Evolutionary conservation across 768 basidiomycete species (phyloP).

Genomic region (Leccinum aurantiacum): DNA sequence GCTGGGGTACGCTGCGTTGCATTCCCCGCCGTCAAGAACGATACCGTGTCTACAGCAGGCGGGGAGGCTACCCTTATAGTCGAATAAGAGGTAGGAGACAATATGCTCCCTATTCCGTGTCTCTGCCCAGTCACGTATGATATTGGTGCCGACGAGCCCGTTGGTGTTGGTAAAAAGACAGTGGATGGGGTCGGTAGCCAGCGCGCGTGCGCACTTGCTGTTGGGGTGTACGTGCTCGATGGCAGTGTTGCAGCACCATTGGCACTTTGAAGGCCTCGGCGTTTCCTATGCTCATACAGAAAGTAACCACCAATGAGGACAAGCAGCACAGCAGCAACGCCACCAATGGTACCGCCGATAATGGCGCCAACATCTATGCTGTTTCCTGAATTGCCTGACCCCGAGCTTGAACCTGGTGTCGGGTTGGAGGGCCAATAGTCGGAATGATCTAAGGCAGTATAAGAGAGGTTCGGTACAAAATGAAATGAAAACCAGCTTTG

Average conservation of each 20-base stretch:
- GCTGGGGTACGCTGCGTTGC: constrained; percentile 6
- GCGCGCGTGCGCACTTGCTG: constrained; percentile 2
- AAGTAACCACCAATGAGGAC: constrained; percentile 17
- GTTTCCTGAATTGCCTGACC: constrained; percentile 6
- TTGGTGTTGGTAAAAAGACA: not conserved
- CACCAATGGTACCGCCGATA: constrained; percentile 23
- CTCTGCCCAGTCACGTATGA: constrained; percentile 2
- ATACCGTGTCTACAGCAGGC: constrained; percentile 12
- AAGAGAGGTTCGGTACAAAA: not conserved
- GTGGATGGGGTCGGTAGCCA: constrained; percentile 15
- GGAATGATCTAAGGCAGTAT: constrained; percentile 9
- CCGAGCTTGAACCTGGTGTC: constrained; percentile 3
- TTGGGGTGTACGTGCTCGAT: not conserved
- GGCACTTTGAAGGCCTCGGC: not conserved
- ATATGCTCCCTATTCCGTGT: not conserved
- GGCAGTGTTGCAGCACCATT: not conserved
- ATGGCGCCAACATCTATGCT: constrained; percentile 18
- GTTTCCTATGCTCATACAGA: constrained; percentile 14
- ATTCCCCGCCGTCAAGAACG: constrained; percentile 10
- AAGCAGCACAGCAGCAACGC: constrained; percentile 17
- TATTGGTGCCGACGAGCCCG: constrained; percentile 1
- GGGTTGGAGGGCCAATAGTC: constrained; percentile 13
- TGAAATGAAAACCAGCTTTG: constrained; percentile 2
- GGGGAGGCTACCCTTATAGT: constrained; percentile 8
- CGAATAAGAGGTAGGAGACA: not conserved